phyloP scores from a whole-genome alignment of 1,284 basidiomycete species.

The Ceratobasidium sp. region DNA sequence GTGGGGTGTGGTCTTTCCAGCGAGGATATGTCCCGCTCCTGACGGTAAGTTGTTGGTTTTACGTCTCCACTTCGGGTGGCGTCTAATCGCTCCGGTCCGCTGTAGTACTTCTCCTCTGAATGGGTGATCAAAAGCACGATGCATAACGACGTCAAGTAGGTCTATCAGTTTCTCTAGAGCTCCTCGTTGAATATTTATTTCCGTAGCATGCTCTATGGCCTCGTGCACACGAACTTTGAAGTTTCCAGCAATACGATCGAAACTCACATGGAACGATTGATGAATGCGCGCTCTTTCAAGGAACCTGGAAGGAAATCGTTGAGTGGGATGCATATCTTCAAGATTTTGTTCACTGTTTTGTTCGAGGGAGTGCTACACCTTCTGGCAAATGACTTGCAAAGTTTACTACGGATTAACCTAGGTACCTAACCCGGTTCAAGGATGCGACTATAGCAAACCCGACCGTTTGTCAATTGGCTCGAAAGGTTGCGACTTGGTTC shows the following conservation, averaged over 20 bases:
- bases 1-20: slow-evolving; percentile 68
- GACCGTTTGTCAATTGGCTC: slow-evolving; percentile 60
- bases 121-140: slow-evolving; percentile 72
- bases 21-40: slow-evolving; percentile 69
- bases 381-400: not conserved
- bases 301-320: slow-evolving; percentile 56
- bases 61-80: not conserved
- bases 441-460: slow-evolving; percentile 65
- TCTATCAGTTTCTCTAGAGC: not conserved
- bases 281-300: slow-evolving; percentile 59
- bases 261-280: slow-evolving; percentile 61
- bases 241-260: slow-evolving; percentile 61
- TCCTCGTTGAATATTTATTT: not conserved
- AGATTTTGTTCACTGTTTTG: slow-evolving; percentile 63
- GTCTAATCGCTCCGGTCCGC: not conserved
- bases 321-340: slow-evolving; percentile 63
- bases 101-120: slow-evolving; percentile 72
- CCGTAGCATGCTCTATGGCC: slow-evolving; percentile 66
- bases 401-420: slow-evolving; percentile 52
- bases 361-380: slow-evolving; percentile 63
- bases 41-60: slow-evolving; percentile 59
- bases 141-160: slow-evolving; percentile 68
- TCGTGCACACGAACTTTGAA: slow-evolving; percentile 67
- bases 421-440: slow-evolving; percentile 72
- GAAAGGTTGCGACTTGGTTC: slow-evolving; percentile 62